These are phyloP conservation scores for Sporothrix euskadiensis DNA, from an alignment of 2,329 filamentous ascomycete genomes.

Conservation along the genomic window DNA sequence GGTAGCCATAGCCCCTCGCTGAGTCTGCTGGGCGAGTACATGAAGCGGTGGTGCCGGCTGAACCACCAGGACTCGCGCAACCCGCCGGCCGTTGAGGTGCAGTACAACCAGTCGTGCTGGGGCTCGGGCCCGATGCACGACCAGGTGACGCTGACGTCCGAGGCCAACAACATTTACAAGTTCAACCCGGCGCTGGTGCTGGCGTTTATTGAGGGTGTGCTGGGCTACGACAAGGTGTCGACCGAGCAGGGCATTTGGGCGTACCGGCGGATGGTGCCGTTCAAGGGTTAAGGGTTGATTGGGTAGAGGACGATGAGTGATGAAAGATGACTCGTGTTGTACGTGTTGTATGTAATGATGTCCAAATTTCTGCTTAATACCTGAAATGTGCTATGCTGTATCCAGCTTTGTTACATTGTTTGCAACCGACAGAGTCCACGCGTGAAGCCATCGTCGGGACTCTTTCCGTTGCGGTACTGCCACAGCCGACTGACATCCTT, in stretches of 20 bases:
- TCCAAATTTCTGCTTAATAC: neutral
- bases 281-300: slow-evolving; percentile 3
- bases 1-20: slow-evolving; percentile 51
- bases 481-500: slow-evolving; percentile 63
- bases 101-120: slow-evolving; percentile 48
- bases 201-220: slow-evolving; percentile 48
- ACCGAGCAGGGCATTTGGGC: slow-evolving; percentile 27
- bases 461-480: slow-evolving; percentile 62
- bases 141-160: slow-evolving; percentile 43
- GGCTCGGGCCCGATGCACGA: slow-evolving; percentile 49
- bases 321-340: neutral
- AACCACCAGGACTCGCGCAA: slow-evolving; percentile 44
- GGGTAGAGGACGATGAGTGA: neutral
- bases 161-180: slow-evolving; percentile 39
- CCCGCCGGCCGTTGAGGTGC: slow-evolving; percentile 46
- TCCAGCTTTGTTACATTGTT: neutral
- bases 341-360: neutral
- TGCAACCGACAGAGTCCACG: neutral
- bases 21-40: slow-evolving; percentile 48
- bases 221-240: slow-evolving; percentile 47
- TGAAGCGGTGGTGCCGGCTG: slow-evolving; percentile 50
- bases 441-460: slow-evolving; percentile 46
- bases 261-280: slow-evolving; percentile 28
- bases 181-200: slow-evolving; percentile 49
- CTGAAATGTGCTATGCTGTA: neutral